Conservation (phyloP, 2,329 filamentous ascomycete species). For the Ciborinia camelliae region DNA sequence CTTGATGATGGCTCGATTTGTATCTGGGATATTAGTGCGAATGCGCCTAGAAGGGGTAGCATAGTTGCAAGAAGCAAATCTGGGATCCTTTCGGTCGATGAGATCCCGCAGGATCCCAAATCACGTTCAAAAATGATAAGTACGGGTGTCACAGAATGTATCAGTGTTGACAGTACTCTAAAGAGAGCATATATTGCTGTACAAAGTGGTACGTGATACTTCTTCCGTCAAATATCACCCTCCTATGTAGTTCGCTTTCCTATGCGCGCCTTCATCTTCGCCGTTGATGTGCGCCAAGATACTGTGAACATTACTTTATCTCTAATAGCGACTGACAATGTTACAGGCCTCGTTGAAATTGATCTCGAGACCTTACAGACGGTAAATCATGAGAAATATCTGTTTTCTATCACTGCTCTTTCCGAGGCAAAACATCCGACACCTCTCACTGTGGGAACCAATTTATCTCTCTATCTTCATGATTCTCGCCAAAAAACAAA, state of each 20-base stretch:
- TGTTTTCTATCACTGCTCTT: conserved; percentile 79
- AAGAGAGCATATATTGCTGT: conserved; percentile 77
- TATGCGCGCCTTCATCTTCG: neutral
- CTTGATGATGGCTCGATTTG: conserved; percentile 86
- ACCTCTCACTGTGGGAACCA: conserved; percentile 81
- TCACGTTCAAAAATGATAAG: conserved; percentile 63
- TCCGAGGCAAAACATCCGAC: conserved; percentile 64
- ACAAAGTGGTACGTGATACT: conserved; percentile 54
- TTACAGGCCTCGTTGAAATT: conserved; percentile 67
- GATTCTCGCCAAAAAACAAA: conserved; percentile 58
- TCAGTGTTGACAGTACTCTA: conserved; percentile 68
- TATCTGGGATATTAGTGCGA: conserved; percentile 72
- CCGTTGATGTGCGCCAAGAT: neutral
- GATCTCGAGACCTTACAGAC: conserved; percentile 72
- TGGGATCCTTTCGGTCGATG: conserved; percentile 62
- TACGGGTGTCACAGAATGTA: conserved; percentile 72
- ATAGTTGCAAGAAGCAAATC: conserved; percentile 63
- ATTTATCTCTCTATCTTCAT: conserved; percentile 75
- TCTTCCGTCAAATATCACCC: neutral
- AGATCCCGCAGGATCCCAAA: conserved; percentile 43
- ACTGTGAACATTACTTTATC: neutral
- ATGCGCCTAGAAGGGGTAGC: conserved; percentile 52
- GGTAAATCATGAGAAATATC: conserved; percentile 67
- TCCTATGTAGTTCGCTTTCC: neutral
- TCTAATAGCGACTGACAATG: neutral